phyloP scores from a whole-genome alignment of 2,329 filamentous ascomycete genomes.

The Lojkania enalia region DNA sequence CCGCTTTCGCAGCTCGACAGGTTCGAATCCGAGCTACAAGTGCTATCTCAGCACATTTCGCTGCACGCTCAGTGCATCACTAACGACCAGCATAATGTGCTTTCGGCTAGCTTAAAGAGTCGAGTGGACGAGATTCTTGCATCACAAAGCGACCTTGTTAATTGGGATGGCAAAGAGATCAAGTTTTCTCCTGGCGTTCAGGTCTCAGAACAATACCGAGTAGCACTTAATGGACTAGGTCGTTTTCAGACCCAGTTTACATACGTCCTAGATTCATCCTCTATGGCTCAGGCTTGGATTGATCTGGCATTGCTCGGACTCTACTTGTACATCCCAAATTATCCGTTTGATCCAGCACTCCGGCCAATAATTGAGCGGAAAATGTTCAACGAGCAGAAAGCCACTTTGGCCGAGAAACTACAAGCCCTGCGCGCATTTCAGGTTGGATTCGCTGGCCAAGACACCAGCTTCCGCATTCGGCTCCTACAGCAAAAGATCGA shows the following conservation, averaged over 20 bases:
- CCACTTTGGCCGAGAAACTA: slow-evolving; percentile 60
- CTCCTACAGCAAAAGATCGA: slow-evolving; percentile 65
- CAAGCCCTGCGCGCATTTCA: slow-evolving; percentile 68
- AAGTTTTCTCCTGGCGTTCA: slow-evolving; percentile 14
- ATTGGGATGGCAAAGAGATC: slow-evolving; percentile 3
- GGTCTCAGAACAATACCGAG: slow-evolving; percentile 38
- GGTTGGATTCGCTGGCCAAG: slow-evolving; percentile 66
- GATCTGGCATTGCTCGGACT: slow-evolving; percentile 75
- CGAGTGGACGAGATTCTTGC: slow-evolving; percentile 25
- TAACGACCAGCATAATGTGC: slow-evolving; percentile 29
- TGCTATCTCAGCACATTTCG: slow-evolving; percentile 42
- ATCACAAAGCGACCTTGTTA: slow-evolving; percentile 26
- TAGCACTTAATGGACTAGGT: slow-evolving; percentile 21
- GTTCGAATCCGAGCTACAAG: slow-evolving; percentile 46
- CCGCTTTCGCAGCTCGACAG: slow-evolving; percentile 45
- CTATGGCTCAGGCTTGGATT: slow-evolving; percentile 65
- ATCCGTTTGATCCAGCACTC: slow-evolving; percentile 78
- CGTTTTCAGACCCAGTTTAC: neutral
- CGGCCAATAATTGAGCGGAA: slow-evolving; percentile 65
- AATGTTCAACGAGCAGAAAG: slow-evolving; percentile 60
- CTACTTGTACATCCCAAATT: slow-evolving; percentile 81
- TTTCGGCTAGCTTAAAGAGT: slow-evolving; percentile 32
- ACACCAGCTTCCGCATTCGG: slow-evolving; percentile 67
- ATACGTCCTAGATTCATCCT: neutral
- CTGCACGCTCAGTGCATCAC: slow-evolving; percentile 40